Evolutionary conservation across 208 protist genomes (phyloP), one percentile per base, ranked within the genome.

Genomic region (Vickermania spadyakhi): DNA sequence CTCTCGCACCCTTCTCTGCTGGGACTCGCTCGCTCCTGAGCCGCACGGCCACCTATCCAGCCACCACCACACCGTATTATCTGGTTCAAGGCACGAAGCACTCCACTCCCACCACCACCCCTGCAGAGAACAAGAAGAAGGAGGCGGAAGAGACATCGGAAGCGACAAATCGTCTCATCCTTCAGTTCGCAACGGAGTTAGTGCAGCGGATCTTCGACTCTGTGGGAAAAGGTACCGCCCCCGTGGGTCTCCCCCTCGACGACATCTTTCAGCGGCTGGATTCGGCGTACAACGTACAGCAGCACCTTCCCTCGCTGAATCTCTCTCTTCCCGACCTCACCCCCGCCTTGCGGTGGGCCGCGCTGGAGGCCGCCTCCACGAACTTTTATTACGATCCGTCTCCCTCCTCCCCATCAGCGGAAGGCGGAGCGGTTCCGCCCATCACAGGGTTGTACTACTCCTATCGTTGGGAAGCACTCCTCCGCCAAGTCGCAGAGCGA

Each of bases 391-490:
- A 49, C 13, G 13, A 18, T 11, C 13, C 41, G 13, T 49, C 41
- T 49, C 41, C 41, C 41, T 49, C 41, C 41, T 49, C 41, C 13
- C 41, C 52, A 23, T 55, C 14, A 55, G n/a, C 52, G 21, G 14
- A 21, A 13, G 22, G 11, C 28, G 60, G 28, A 22, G 27, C 28
- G 54, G 18, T 22, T 41, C 7, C 51, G 5, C n/a, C 13, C 7
- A 7, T 27, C 51, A 55, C 25, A 11, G 25, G n/a, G 5, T 13
- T 22, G 11, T 52, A 74, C 58, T 51, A 82, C 25, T 60, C 72
- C 49, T 66, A 77, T 31, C 64, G 85, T 60, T 93, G 86, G 84
- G 53, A 68, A 2, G 54, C 58, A 3, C 66, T 60, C 7, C 50
- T 89, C 55, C 30, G 28, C 31, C 51, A 18, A 21, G 55, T 85